Evolutionary conservation across 441 rosid species (phyloP).

Genomic region (Bocquillonia castaneifolia): DNA sequence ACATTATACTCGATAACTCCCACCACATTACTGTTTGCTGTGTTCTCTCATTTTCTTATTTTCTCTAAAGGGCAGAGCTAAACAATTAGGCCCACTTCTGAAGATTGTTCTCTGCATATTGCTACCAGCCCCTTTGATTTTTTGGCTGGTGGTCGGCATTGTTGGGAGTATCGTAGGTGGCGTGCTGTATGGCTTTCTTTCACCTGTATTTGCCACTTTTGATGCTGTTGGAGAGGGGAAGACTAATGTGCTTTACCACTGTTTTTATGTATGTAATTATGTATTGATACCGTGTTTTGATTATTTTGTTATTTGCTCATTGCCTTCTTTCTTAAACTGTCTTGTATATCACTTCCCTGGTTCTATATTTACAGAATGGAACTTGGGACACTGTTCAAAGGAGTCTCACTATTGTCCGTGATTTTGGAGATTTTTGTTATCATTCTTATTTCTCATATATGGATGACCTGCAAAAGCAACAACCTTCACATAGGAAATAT

Average conservation of each 20-base stretch:
- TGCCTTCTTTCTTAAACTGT: constrained; percentile 10
- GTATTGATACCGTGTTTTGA: constrained; percentile 18
- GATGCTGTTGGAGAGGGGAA: constrained; percentile 92
- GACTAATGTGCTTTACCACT: constrained; percentile 48
- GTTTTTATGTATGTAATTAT: constrained; percentile 70
- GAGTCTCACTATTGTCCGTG: constrained; percentile 59
- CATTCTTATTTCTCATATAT: constrained; percentile 69
- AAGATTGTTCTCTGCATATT: constrained; percentile 64
- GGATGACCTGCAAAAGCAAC: constrained; percentile 54
- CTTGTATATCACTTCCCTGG: constrained; percentile 1
- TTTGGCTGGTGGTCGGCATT: constrained; percentile 64
- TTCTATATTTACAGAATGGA: constrained; percentile 61
- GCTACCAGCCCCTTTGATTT: constrained; percentile 44
- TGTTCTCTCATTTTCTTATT: constrained; percentile 24
- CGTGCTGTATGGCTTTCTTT: constrained; percentile 65
- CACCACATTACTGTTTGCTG: not conserved
- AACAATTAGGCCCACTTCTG: constrained; percentile 65
- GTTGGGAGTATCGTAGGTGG: constrained; percentile 64
- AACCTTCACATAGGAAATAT: constrained; percentile 43
- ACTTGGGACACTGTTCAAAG: constrained; percentile 70
- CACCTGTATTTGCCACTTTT: constrained; percentile 88
- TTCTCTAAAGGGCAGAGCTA: constrained; percentile 52
- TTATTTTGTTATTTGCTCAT: not conserved
- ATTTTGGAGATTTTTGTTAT: constrained; percentile 67
- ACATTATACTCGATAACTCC: not conserved